phyloP scores from a whole-genome alignment of 2,329 filamentous ascomycete genomes.

The Fusarium hostae region DNA sequence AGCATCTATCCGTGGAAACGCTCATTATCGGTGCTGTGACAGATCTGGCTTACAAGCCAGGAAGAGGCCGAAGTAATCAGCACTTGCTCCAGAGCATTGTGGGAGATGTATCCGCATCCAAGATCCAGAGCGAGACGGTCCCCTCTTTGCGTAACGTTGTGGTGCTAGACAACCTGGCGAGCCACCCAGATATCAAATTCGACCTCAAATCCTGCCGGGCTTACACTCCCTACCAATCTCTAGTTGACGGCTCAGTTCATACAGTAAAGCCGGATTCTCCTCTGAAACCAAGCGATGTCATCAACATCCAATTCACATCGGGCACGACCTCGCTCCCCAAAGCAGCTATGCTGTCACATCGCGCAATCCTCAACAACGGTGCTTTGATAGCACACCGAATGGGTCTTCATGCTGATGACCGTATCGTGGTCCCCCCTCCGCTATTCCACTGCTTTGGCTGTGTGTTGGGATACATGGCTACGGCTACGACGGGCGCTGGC shows the following conservation, averaged over 20 bases:
- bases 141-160: slow-evolving; percentile 78
- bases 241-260: slow-evolving; percentile 51
- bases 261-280: slow-evolving; percentile 57
- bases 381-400: slow-evolving; percentile 85
- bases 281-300: slow-evolving; percentile 73
- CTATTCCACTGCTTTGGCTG: slow-evolving; percentile 92
- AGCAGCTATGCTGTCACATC: slow-evolving; percentile 88
- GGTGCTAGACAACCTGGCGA: slow-evolving; percentile 78
- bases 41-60: slow-evolving; percentile 76
- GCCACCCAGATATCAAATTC: slow-evolving; percentile 59
- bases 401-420: slow-evolving; percentile 78
- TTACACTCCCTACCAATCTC: slow-evolving; percentile 58
- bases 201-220: slow-evolving; percentile 54
- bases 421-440: slow-evolving; percentile 86
- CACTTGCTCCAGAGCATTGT: slow-evolving; percentile 58
- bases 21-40: slow-evolving; percentile 90
- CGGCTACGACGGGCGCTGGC: slow-evolving; percentile 79
- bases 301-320: slow-evolving; percentile 97
- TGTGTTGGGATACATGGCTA: slow-evolving; percentile 96
- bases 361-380: slow-evolving; percentile 92
- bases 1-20: slow-evolving; percentile 77
- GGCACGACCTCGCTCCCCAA: slow-evolving; percentile 94
- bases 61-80: slow-evolving; percentile 64
- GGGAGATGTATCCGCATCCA: slow-evolving; percentile 52
- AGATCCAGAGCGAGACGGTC: slow-evolving; percentile 59